phyloP scores from a whole-genome alignment of 208 protist genomes.

The Leishmania major region DNA sequence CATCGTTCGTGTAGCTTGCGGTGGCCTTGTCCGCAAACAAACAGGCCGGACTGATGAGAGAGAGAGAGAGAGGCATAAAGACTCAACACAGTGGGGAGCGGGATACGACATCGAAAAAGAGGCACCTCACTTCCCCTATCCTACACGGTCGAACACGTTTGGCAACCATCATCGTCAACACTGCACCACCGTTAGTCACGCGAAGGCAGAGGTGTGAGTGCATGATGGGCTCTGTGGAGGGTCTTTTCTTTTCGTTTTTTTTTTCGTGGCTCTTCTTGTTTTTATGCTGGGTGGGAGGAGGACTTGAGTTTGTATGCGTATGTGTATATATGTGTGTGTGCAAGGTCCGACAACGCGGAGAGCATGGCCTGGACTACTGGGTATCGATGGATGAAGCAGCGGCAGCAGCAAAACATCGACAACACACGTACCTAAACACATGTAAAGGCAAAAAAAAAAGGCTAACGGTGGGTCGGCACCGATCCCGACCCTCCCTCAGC shows the following conservation, averaged over 20 bases:
- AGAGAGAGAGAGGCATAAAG: not conserved
- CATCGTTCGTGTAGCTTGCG: not conserved
- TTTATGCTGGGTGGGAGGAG: not conserved
- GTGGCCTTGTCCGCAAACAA: not conserved
- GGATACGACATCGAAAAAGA: not conserved
- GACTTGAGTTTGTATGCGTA: not conserved
- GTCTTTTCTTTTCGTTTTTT: not conserved
- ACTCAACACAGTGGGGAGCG: no score
- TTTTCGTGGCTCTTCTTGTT: not conserved
- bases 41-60: not conserved
- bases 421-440: not conserved
- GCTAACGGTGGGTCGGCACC: not conserved
- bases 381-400: not conserved
- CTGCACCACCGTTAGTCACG: not conserved
- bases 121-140: not conserved
- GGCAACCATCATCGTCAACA: not conserved
- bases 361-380: not conserved
- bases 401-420: not conserved
- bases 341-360: not conserved
- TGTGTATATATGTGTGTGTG: no score
- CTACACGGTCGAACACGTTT: not conserved
- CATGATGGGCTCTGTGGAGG: not conserved
- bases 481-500: not conserved
- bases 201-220: not conserved
- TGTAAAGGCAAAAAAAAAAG: not conserved